Conservation (phyloP, 345 rosid genomes). For the Gossypium bickii region DNA sequence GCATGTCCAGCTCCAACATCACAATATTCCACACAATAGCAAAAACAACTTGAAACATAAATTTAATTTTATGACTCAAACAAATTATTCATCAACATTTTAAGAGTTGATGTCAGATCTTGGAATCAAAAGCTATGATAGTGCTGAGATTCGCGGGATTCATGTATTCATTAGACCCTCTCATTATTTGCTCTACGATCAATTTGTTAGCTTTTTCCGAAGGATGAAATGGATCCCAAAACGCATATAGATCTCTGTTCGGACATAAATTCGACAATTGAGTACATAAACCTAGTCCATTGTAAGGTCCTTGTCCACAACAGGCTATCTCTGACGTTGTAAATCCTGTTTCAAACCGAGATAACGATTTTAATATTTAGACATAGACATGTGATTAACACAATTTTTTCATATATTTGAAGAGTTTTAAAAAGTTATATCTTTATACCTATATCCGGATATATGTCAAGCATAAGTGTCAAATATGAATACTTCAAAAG, state of each 20-base stretch:
- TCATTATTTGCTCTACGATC: constrained; percentile 49
- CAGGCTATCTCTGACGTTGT: constrained; percentile 54
- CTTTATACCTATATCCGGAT: too few species aligned
- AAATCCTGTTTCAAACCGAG: constrained; percentile 43
- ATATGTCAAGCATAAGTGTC: too few species aligned
- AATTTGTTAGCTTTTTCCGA: constrained; percentile 65
- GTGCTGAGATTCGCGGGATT: constrained; percentile 71
- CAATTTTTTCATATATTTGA: too few species aligned
- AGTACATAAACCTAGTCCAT: constrained; percentile 77
- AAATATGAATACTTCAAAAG: too few species aligned
- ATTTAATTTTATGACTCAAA: background rate
- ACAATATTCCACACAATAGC: background rate
- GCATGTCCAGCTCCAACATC: background rate
- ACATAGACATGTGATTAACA: too few species aligned
- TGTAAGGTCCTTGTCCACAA: constrained; percentile 81
- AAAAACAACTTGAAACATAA: background rate
- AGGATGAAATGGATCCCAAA: constrained; percentile 86
- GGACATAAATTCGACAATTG: constrained; percentile 53
- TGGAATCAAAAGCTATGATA: constrained; percentile 53
- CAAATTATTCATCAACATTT: background rate
- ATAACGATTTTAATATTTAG: too few species aligned
- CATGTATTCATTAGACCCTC: constrained; percentile 56
- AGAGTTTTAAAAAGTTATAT: too few species aligned
- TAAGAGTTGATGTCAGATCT: constrained; percentile 2
- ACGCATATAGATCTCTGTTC: constrained; percentile 47